Evolutionary conservation across 345 rosid genomes (phyloP), one percentile per base, ranked within the genome.

Genomic region (Pugionium cornutum): DNA sequence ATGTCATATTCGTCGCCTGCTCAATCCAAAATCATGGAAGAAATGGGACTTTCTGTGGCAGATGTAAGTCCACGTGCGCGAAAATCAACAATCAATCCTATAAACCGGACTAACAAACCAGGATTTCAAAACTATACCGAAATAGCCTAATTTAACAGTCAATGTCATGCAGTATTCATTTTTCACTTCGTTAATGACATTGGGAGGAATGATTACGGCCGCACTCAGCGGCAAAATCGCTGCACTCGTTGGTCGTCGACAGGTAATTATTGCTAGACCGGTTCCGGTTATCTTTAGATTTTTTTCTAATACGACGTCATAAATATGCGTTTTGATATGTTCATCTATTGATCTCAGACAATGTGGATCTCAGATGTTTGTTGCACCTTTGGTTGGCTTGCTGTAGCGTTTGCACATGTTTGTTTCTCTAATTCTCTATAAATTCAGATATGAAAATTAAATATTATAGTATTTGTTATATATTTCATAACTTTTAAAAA

Each of bases 1-100:
- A 33, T 74, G 67, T 84, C 86, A 35, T 89, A 81, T 56, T 77
- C 91, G 4, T 82, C 88, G 9, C 85, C 91, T 0, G 88, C 84
- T 7, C 82, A 86, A 56, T 76, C 83, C 49, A 83, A 81, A 45
- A 88, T 88, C 66, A 74, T 67, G 67, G 76, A 80, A 61, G 87
- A 86, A 43, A 52, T 89, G 41, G 92, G 80, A 54, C 87, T 91
- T 35, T 83, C 95, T 25, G 59, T 82, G 8, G 83, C 85, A 32
- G 78, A 41, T 43, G 88, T 86, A 55, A 77, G 78, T 80, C 58
- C 40, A 61, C 11, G 32, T 31, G 9, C 49, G 30, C n/a, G 36
- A 30, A 64, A 28, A 11, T 34, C 56, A 36, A 39, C 27, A 35
- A 61, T 52, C 66, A 59, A 50, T 69, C 51, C 7, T 30, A 1